Percentiles rank a stretch among this genome's conserved stretches.
Evolutionary conservation across 192 early-diverging fungal species (phyloP).

Genomic region (Umbelopsis sp.): DNA sequence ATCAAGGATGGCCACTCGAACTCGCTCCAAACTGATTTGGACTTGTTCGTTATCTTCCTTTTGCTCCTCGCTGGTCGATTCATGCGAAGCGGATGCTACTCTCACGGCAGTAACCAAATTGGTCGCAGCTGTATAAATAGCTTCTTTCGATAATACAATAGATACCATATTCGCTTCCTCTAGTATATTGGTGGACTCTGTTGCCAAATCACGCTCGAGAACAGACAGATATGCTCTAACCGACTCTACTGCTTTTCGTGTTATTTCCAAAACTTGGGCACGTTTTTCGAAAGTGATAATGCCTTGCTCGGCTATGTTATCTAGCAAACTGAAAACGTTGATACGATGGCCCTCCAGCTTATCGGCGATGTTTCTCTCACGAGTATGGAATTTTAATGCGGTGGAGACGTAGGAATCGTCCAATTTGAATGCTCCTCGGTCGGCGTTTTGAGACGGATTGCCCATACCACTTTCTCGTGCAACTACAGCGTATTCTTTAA

Average conservation of each 20-base stretch:
- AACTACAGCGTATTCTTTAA: slow-evolving; percentile 7
- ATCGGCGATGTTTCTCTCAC: slow-evolving; percentile 1
- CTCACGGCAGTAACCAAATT: slow-evolving; percentile 41
- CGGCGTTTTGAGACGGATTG: neutral
- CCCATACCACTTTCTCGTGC: slow-evolving; percentile 20
- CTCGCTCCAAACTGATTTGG: slow-evolving; percentile 18
- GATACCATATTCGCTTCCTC: slow-evolving; percentile 37
- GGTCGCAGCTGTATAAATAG: slow-evolving; percentile 40
- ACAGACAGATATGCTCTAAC: slow-evolving; percentile 39
- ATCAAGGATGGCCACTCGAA: slow-evolving; percentile 14
- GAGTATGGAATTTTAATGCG: slow-evolving; percentile 1
- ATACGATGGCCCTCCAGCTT: slow-evolving; percentile 10
- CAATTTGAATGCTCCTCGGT: slow-evolving; percentile 10
- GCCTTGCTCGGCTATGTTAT: slow-evolving; percentile 2
- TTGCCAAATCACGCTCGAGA: slow-evolving; percentile 33
- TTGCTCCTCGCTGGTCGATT: slow-evolving; percentile 4
- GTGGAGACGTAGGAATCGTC: neutral
- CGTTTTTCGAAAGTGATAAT: slow-evolving; percentile 3
- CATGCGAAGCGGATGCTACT: slow-evolving; percentile 24
- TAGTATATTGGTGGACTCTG: slow-evolving; percentile 12
- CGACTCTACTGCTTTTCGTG: slow-evolving; percentile 36
- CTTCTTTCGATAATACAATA: slow-evolving; percentile 39
- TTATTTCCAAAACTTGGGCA: slow-evolving; percentile 36
- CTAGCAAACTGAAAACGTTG: slow-evolving; percentile 1
- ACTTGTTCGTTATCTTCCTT: slow-evolving; percentile 23